phyloP scores from a whole-genome alignment of 2,329 filamentous ascomycete species.

The Alternaria panax region DNA sequence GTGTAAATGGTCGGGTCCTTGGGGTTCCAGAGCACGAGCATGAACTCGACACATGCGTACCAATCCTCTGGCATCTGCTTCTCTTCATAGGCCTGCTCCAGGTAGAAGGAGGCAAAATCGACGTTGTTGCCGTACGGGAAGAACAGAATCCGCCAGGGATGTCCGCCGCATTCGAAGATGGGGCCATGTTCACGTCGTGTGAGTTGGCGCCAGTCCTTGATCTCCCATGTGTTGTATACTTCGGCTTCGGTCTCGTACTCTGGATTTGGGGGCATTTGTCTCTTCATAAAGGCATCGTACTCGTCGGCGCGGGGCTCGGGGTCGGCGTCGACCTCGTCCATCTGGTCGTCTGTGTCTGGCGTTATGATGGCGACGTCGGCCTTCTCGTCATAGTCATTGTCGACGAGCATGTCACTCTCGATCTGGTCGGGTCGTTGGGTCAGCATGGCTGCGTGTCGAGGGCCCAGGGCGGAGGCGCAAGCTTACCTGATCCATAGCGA shows the following conservation, averaged over 20 bases:
- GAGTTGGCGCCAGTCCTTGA: slow-evolving; percentile 80
- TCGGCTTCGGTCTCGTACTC: slow-evolving; percentile 84
- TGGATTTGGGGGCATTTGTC: slow-evolving; percentile 76
- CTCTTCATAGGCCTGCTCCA: slow-evolving; percentile 89
- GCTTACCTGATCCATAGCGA: slow-evolving; percentile 51
- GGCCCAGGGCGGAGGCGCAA: slow-evolving; percentile 11
- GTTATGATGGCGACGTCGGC: slow-evolving; percentile 69
- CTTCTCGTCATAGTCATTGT: slow-evolving; percentile 69
- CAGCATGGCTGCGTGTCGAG: slow-evolving; percentile 13
- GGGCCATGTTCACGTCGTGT: slow-evolving; percentile 86
- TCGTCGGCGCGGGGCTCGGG: slow-evolving; percentile 65
- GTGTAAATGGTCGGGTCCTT: slow-evolving; percentile 86
- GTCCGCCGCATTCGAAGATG: slow-evolving; percentile 82
- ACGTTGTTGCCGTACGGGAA: slow-evolving; percentile 96
- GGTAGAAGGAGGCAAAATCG: slow-evolving; percentile 91
- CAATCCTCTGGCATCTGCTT: slow-evolving; percentile 82
- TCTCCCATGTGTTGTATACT: slow-evolving; percentile 81
- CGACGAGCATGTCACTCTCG: slow-evolving; percentile 69
- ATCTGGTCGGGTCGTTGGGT: slow-evolving; percentile 52
- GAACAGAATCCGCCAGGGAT: slow-evolving; percentile 93
- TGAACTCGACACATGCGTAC: slow-evolving; percentile 96
- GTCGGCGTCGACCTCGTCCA: slow-evolving; percentile 62
- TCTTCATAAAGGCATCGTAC: slow-evolving; percentile 82
- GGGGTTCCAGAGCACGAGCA: slow-evolving; percentile 91
- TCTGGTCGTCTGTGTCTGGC: slow-evolving; percentile 65